A percentile compares a stretch with the other conserved stretches of the same genome.
Evolutionary conservation across 768 basidiomycete genomes (phyloP).

Genomic region (Boletus rex-veris): DNA sequence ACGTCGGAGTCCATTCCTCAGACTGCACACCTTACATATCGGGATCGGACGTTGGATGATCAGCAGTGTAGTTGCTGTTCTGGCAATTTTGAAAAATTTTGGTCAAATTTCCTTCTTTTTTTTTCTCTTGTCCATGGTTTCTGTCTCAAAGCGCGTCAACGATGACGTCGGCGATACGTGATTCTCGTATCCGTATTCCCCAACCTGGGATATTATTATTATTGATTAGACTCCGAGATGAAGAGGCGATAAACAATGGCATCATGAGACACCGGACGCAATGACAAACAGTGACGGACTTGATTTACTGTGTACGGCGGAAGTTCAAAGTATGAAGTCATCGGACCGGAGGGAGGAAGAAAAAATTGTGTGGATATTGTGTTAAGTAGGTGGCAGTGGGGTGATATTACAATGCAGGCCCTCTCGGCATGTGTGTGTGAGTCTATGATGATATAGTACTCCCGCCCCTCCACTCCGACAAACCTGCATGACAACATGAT

Average conservation of each 20-base stretch:
- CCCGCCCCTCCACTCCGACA: constrained; percentile 15
- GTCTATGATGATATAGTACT: constrained; percentile 23
- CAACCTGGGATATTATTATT: background rate
- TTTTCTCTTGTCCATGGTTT: background rate
- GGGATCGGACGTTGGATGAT: constrained; percentile 17
- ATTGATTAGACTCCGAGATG: constrained; percentile 28
- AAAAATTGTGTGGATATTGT: constrained; percentile 1
- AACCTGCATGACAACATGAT: constrained; percentile 24
- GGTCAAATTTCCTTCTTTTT: background rate
- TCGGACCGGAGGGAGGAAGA: constrained; percentile 20
- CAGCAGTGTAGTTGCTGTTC: constrained; percentile 4
- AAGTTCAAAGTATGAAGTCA: constrained; percentile 26
- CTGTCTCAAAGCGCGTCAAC: background rate
- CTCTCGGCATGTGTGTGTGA: constrained; percentile 17
- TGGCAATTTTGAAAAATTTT: constrained; percentile 1
- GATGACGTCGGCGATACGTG: constrained; percentile 1
- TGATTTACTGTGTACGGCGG: background rate
- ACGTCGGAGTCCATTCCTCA: background rate
- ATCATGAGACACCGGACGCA: background rate
- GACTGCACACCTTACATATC: constrained; percentile 9
- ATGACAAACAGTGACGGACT: too few relatives aligned
- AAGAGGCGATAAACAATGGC: background rate
- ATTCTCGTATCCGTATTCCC: constrained; percentile 13
- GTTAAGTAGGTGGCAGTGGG: background rate
- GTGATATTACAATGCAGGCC: constrained; percentile 30